Base-by-base conservation (phyloP, 495 filamentous ascomycete genomes). In the Podospora appendiculata region DNA sequence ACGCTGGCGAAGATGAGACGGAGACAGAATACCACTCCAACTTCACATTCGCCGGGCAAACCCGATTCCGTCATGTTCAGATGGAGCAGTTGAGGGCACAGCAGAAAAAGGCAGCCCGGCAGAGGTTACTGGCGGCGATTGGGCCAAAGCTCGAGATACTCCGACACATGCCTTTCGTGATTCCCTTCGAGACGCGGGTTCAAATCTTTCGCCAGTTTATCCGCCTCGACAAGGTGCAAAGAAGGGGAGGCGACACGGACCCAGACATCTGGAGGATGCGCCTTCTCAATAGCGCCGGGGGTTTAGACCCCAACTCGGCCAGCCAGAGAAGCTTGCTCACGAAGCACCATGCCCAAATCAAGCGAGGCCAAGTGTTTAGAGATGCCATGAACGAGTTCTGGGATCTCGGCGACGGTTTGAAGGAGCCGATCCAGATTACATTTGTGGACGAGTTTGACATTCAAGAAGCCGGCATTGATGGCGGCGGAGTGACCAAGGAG, bases 381-480 rank as follows among this genome's bases (percentile, higher is more conserved):
- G 90, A 96, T 69, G 93, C 94, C 0, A 88, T 85, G 63, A 72
- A 84, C 5, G 80, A 92, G 49, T 96, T 94, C 58, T 96, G 94
- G 66, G 64, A 76, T 2, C 76, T 97, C 6, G 85, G 84, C 0
- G 87, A 89, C 13, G 84, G 84, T 1, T 73, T 99, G 50, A 97
- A 97, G 62, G 92, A 99, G 63, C 93, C 94, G 0, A 96, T 99
- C 18, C 90, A 95, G 64, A 97, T 99, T 58, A 92, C 87, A 12
- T 99, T 97, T 59, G 88, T 96, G 13, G 93, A 99, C 59, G 79
- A 88, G 56, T 99, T 95, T 56, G 85, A 85, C 49, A 82, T 84
- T 3, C 75, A 79, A 25, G 93, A 99, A 69, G 90, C 93, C 6
- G 93, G 93, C 33, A 96, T 99, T 53, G 93, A 99, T 64, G 93